Conservation (phyloP, 345 rosid species). For the Camelina sativa region DNA sequence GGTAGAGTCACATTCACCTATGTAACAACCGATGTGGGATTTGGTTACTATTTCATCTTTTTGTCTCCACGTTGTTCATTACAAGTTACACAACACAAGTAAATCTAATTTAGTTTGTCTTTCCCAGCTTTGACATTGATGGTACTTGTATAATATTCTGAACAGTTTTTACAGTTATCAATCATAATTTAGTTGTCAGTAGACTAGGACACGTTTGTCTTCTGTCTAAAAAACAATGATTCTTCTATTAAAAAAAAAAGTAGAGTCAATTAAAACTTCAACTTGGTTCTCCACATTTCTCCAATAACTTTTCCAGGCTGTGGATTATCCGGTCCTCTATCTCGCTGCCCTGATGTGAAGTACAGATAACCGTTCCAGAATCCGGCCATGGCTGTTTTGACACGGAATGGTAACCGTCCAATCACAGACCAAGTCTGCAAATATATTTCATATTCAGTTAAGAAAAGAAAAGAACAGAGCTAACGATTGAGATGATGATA, state of each 20-base stretch:
- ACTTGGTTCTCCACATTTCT: slow-evolving; percentile 83
- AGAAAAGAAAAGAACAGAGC: neutral
- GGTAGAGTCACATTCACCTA: too few species aligned
- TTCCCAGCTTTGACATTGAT: too few species aligned
- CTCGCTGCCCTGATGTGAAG: slow-evolving; percentile 85
- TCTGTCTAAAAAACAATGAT: neutral
- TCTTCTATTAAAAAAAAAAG: neutral
- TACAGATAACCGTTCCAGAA: slow-evolving; percentile 83
- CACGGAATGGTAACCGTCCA: slow-evolving; percentile 77
- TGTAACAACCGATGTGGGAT: too few species aligned
- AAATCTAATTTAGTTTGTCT: too few species aligned
- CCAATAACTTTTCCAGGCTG: slow-evolving; percentile 75
- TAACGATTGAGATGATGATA: neutral
- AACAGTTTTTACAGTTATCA: too few species aligned
- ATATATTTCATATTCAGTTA: neutral
- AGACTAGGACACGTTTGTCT: neutral
- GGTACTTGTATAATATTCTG: too few species aligned
- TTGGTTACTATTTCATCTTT: too few species aligned
- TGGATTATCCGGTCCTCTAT: slow-evolving; percentile 82
- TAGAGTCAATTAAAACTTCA: slow-evolving; percentile 48
- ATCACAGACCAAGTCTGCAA: slow-evolving; percentile 86
- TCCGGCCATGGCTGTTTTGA: slow-evolving; percentile 71
- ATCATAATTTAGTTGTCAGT: too few species aligned
- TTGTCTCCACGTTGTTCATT: too few species aligned
- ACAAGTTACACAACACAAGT: too few species aligned